Evolutionary conservation across 176 grass and related monocot species (phyloP).

Genomic region (Hsuehochloa calcarea): DNA sequence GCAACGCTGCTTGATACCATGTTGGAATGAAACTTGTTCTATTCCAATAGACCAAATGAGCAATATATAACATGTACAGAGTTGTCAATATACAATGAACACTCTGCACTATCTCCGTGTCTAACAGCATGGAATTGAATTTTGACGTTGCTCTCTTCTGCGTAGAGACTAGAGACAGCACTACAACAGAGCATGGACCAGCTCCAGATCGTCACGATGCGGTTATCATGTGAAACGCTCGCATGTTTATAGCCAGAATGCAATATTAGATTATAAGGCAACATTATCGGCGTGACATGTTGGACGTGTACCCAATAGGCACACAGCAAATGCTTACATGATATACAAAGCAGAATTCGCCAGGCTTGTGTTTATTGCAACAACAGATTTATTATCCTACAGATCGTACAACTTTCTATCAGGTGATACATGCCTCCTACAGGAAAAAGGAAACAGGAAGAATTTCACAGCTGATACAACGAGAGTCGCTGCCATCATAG

Average conservation of each 20-base stretch:
- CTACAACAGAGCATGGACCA: not conserved
- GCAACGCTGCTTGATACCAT: no score
- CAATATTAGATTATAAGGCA: no score
- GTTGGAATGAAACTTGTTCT: no score
- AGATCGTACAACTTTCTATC: slow-evolving; percentile 13
- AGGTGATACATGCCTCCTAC: not conserved
- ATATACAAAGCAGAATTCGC: not conserved
- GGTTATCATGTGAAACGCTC: no score
- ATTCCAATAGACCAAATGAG: no score
- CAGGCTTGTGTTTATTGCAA: not conserved
- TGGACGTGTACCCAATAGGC: not conserved
- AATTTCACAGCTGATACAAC: slow-evolving; percentile 23
- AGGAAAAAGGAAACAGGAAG: not conserved
- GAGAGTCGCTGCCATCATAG: not conserved
- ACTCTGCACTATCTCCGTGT: no score
- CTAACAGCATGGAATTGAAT: not conserved
- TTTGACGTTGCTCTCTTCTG: not conserved
- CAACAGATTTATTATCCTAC: not conserved
- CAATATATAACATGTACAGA: no score
- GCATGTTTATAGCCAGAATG: no score
- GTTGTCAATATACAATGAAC: no score
- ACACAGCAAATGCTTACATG: not conserved
- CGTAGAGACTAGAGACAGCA: no score
- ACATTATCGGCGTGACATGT: not conserved
- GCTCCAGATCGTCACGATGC: not conserved